These are phyloP conservation scores for Pueraria montana DNA, from an alignment of 306 rosid genomes.

Conservation along the genomic window DNA sequence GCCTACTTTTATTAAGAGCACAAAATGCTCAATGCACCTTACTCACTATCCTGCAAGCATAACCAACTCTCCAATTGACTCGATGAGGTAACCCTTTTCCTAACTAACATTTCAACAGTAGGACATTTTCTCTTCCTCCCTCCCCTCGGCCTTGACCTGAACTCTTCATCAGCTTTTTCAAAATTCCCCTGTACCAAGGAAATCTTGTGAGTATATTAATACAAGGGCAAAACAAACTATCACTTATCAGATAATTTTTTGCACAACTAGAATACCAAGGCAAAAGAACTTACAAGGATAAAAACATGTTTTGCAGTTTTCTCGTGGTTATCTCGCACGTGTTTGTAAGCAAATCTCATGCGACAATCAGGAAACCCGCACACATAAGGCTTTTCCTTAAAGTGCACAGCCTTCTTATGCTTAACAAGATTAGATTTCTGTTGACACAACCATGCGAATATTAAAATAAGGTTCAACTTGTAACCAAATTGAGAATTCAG, in stretches of 20 bases:
- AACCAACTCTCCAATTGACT: conserved; percentile 55
- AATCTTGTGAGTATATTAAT: neutral
- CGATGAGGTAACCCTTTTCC: conserved; percentile 80
- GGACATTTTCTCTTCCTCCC: conserved; percentile 80
- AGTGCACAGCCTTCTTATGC: conserved; percentile 81
- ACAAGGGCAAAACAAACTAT: neutral
- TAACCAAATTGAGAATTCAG: neutral
- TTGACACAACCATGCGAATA: neutral
- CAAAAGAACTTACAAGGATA: conserved; percentile 60
- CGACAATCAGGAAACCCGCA: conserved; percentile 81
- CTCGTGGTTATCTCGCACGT: conserved; percentile 86
- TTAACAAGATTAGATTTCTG: conserved; percentile 82
- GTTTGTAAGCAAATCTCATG: conserved; percentile 87
- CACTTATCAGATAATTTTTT: neutral
- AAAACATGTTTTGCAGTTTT: conserved; percentile 68
- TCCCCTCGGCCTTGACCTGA: conserved; percentile 79
- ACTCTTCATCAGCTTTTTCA: conserved; percentile 74
- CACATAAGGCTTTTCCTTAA: conserved; percentile 61
- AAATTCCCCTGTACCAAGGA: conserved; percentile 74
- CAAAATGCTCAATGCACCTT: neutral
- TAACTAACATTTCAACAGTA: conserved; percentile 70
- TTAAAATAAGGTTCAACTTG: neutral
- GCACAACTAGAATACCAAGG: neutral
- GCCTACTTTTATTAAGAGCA: neutral
- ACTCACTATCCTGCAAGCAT: conserved; percentile 31